Evolutionary conservation across 2,329 filamentous ascomycete species (phyloP), one percentile per base, ranked within the genome.

Genomic region (Dendrostoma leiphaemia): DNA sequence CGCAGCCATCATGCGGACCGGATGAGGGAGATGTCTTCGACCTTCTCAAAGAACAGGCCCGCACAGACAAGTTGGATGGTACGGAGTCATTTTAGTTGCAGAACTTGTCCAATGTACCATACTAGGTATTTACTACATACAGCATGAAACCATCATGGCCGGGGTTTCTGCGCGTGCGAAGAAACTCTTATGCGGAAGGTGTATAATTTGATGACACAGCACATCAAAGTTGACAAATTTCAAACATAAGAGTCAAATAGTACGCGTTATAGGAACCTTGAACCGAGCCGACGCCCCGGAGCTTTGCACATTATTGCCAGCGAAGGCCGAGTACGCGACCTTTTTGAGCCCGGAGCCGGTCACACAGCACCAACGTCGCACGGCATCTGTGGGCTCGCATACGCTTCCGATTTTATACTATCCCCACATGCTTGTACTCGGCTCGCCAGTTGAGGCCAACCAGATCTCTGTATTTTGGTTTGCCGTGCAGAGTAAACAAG

Each of bases 371-470:
- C 37, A 55, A 35, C 49, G 56, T 58, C 19, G 28, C 31, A 58
- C 56, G 35, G 34, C 31, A 52, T 45, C 23, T 51, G 32, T 44
- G 46, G 48, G 24, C 40, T 52, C 46, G 46, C 43, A 51, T 47
- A 55, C 45, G 35, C 47, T 51, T 21, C 52, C 51, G 51, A 43
- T 51, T 19, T 23, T 26, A 32, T 43, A 31, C 43, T 26, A 12
- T 54, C 17, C 32, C 34, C 28, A 54, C 47, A 50, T 51, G 32
- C 46, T 41, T 50, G 54, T 57, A 43, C 54, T 44, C 51, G 17
- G 41, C 54, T 57, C 54, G 54, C 54, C 51, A 57, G 48, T 34
- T 31, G 29, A 44, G 46, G 52, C 56, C 56, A 52, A 56, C 52
- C 44, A 51, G 13, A 35, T 47, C 15, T n/a, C 48, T 21, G 52